Evolutionary conservation across 225 moss, liverwort and hornwort genomes (phyloP).

Genomic region (Lunularia cruciata): DNA sequence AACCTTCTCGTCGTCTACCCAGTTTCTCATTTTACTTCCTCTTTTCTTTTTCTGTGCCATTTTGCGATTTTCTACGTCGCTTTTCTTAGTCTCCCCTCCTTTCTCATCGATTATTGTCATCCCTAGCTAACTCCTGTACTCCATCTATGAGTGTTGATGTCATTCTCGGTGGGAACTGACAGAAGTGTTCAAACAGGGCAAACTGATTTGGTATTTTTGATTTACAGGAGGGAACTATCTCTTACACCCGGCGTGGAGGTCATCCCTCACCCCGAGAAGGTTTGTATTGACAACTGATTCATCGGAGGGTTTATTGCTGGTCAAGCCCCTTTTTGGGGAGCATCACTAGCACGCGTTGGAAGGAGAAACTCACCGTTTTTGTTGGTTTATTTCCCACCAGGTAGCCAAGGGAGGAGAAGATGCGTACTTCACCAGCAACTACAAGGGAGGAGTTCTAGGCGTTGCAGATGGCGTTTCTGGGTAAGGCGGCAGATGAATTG

Average conservation of each 20-base stretch:
- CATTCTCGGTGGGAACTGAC: no score
- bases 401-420: conserved; percentile 95
- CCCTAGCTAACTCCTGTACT: no score
- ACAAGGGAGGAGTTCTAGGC: conserved; percentile 77
- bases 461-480: conserved; percentile 96
- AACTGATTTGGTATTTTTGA: no score
- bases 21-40: no score
- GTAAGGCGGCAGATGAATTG: conserved; percentile 32
- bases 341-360: not conserved
- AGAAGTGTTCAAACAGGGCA: no score
- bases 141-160: no score
- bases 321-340: not conserved
- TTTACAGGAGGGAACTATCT: conserved; percentile 61
- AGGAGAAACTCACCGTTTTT: not conserved
- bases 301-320: not conserved
- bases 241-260: conserved; percentile 71
- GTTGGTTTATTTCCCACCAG: conserved; percentile 33
- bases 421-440: conserved; percentile 81
- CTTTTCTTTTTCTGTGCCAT: no score
- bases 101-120: no score
- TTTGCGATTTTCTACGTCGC: no score
- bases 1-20: no score
- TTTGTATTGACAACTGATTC: conserved; percentile 16
- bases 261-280: conserved; percentile 97
- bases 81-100: no score